Conservation (phyloP, 2,329 filamentous ascomycete species). For the Fusarium hainanense region DNA sequence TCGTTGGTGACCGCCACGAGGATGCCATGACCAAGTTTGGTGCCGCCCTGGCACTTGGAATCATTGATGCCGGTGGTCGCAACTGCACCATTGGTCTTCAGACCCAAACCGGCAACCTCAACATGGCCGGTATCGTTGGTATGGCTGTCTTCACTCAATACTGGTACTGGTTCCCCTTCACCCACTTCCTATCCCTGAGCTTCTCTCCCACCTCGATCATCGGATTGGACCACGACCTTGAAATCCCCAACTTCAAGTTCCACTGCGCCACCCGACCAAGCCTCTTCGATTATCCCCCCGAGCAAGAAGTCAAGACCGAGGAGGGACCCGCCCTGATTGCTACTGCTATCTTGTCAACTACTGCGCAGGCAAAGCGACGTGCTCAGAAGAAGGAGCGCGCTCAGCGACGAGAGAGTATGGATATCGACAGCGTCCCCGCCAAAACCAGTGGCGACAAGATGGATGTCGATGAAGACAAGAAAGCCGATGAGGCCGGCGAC, state of each 20-base stretch:
- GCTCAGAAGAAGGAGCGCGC: slow-evolving; percentile 95
- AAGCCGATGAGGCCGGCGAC: slow-evolving; percentile 63
- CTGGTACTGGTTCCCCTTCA: slow-evolving; percentile 99
- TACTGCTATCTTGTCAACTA: slow-evolving; percentile 95
- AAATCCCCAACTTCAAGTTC: slow-evolving; percentile 95
- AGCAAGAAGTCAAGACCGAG: slow-evolving; percentile 94
- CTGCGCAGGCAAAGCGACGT: slow-evolving; percentile 93
- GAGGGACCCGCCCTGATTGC: slow-evolving; percentile 94
- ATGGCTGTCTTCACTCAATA: slow-evolving; percentile 99
- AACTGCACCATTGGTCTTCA: slow-evolving; percentile 99
- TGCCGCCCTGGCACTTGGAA: slow-evolving; percentile 90
- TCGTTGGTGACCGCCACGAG: slow-evolving; percentile 93
- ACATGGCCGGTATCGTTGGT: slow-evolving; percentile 97
- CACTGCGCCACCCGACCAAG: slow-evolving; percentile 94
- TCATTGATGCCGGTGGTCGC: slow-evolving; percentile 96
- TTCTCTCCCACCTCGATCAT: slow-evolving; percentile 98
- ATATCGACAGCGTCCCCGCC: slow-evolving; percentile 80
- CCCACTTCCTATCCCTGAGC: slow-evolving; percentile 94
- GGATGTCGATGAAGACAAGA: slow-evolving; percentile 80
- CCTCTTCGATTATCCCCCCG: slow-evolving; percentile 96
- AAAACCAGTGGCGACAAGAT: slow-evolving; percentile 80
- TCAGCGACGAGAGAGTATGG: slow-evolving; percentile 92
- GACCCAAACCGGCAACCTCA: slow-evolving; percentile 97
- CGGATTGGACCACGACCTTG: slow-evolving; percentile 90
- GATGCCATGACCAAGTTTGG: slow-evolving; percentile 99